Percentiles rank a stretch among this genome's conserved stretches.
These are phyloP conservation scores for Malus orientalis DNA, from an alignment of 306 rosid species.

Conservation along the genomic window DNA sequence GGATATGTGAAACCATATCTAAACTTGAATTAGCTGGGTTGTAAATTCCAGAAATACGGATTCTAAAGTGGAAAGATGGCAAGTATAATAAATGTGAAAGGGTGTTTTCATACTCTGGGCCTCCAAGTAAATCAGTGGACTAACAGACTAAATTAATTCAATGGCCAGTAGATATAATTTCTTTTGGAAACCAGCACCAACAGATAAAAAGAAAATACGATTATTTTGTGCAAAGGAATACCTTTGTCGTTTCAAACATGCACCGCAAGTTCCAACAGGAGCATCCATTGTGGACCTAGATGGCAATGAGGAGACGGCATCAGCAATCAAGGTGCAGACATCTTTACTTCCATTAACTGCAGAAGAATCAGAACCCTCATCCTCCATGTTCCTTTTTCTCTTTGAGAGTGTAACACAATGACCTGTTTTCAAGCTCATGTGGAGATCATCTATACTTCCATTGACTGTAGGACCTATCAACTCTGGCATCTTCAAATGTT, in stretches of 20 bases:
- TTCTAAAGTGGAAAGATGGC: neutral
- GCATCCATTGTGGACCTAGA: constrained; percentile 9
- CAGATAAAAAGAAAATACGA: neutral
- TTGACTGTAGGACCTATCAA: constrained; percentile 14
- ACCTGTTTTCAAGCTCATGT: constrained; percentile 17
- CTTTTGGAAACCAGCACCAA: neutral
- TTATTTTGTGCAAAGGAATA: constrained; percentile 15
- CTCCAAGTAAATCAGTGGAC: neutral
- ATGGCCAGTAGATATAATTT: neutral
- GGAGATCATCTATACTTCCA: constrained; percentile 11
- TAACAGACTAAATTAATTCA: neutral
- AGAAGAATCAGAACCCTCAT: constrained; percentile 33
- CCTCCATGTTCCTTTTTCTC: constrained; percentile 36
- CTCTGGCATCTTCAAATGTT: constrained; percentile 14
- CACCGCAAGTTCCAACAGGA: constrained; percentile 20
- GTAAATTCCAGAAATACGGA: neutral
- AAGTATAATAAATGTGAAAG: neutral
- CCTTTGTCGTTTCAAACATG: constrained; percentile 50
- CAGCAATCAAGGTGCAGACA: constrained; percentile 22
- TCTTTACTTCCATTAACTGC: constrained; percentile 25
- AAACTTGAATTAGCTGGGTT: neutral
- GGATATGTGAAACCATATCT: neutral
- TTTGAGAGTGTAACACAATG: constrained; percentile 33
- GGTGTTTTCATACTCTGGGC: neutral
- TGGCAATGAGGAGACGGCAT: constrained; percentile 19